These are phyloP conservation scores for Tulasnella sp. DNA, from an alignment of 768 basidiomycete genomes.

Conservation along the genomic window DNA sequence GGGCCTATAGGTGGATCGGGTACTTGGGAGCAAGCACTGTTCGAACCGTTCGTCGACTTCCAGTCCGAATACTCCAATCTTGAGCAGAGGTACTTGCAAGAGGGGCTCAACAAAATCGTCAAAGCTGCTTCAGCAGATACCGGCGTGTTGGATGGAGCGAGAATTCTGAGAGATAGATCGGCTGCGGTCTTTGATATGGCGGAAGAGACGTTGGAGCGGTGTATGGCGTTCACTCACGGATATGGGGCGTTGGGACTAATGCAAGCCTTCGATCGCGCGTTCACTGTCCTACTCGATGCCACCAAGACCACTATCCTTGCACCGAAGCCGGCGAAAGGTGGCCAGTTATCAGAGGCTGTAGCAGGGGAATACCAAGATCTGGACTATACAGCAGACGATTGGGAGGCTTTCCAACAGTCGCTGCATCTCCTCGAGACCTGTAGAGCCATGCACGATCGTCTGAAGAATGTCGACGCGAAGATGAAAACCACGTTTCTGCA, in stretches of 20 bases:
- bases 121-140: conserved; percentile 20
- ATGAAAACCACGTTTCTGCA: conserved; percentile 49
- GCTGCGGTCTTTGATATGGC: conserved; percentile 65
- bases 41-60: conserved; percentile 88
- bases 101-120: conserved; percentile 39
- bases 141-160: conserved; percentile 29
- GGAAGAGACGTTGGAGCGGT: conserved; percentile 70
- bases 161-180: conserved; percentile 62
- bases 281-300: conserved; percentile 52
- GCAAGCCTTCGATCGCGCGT: conserved; percentile 57
- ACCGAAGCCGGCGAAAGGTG: conserved; percentile 25
- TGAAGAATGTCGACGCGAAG: conserved; percentile 58
- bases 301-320: conserved; percentile 17
- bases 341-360: conserved; percentile 22
- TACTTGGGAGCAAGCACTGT: conserved; percentile 80
- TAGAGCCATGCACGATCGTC: conserved; percentile 56
- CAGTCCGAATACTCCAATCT: conserved; percentile 75
- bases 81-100: conserved; percentile 61
- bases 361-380: conserved; percentile 49
- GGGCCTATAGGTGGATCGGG: conserved; percentile 26
- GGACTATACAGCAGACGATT: conserved; percentile 84
- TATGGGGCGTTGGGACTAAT: conserved; percentile 71
- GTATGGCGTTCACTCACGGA: conserved; percentile 76
- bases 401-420: conserved; percentile 73
- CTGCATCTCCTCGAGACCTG: conserved; percentile 78